Evolutionary conservation across 2,329 filamentous ascomycete species (phyloP).

Genomic region (Ophiostoma novo-ulmi): DNA sequence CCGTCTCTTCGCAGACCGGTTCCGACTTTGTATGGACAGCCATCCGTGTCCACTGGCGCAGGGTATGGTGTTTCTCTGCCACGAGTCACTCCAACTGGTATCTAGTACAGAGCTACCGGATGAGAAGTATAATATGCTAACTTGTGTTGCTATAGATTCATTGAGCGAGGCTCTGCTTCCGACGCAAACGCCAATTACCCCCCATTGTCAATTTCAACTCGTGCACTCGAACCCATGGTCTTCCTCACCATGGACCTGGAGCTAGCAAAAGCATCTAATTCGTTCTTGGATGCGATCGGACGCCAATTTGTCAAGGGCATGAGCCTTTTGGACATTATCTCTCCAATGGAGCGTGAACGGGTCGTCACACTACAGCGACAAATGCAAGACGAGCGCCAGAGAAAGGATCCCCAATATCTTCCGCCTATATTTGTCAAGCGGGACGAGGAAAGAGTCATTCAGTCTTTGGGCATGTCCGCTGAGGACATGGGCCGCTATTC

Average conservation of each 20-base stretch:
- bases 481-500: conserved; percentile 51
- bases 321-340: conserved; percentile 52
- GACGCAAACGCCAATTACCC: conserved; percentile 48
- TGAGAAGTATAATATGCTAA: conserved; percentile 9
- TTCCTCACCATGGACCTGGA: conserved; percentile 56
- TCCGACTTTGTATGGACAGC: conserved; percentile 43
- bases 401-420: conserved; percentile 57
- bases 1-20: conserved; percentile 45
- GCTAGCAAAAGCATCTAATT: conserved; percentile 51
- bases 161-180: conserved; percentile 46
- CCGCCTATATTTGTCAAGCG: conserved; percentile 56
- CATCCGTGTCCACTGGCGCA: conserved; percentile 40
- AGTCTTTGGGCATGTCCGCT: conserved; percentile 48
- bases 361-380: conserved; percentile 46
- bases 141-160: conserved; percentile 42
- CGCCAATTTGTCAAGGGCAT: conserved; percentile 44
- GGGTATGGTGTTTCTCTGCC: conserved; percentile 44
- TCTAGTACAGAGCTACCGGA: conserved; percentile 47
- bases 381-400: conserved; percentile 53
- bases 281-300: conserved; percentile 54
- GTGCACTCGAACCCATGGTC: conserved; percentile 49
- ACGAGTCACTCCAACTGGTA: conserved; percentile 37
- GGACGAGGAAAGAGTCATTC: conserved; percentile 52
- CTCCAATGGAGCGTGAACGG: conserved; percentile 48
- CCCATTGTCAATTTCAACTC: conserved; percentile 40